phyloP scores from a whole-genome alignment of 108 stramenopile species.

The Hondaea fermentalgiana region DNA sequence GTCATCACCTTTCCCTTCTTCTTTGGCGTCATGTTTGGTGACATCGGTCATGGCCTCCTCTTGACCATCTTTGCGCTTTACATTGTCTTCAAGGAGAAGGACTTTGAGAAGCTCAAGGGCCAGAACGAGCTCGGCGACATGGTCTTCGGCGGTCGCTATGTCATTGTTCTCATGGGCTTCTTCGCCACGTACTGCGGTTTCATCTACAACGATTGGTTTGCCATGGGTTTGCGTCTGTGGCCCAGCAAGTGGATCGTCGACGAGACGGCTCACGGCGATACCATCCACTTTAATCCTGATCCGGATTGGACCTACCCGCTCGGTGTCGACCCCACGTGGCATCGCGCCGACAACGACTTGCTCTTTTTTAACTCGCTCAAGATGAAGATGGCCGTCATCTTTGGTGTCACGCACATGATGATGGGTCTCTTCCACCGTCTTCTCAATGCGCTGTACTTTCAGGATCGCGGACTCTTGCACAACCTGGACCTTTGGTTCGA shows the following conservation, averaged over 20 bases:
- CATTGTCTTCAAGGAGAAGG: constrained; percentile 62
- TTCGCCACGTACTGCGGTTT: constrained; percentile 90
- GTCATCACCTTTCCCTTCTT: constrained; percentile 96
- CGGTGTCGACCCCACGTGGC: constrained; percentile 96
- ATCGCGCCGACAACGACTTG: constrained; percentile 83
- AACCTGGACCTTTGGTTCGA: constrained; percentile 77
- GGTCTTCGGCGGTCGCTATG: constrained; percentile 79
- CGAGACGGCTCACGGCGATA: constrained; percentile 25
- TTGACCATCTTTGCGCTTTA: constrained; percentile 60
- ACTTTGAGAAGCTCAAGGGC: background rate
- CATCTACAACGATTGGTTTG: constrained; percentile 96
- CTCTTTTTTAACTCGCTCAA: constrained; percentile 97
- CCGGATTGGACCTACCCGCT: constrained; percentile 83
- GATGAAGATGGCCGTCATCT: constrained; percentile 96
- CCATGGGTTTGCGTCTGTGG: constrained; percentile 82
- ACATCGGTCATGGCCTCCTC: constrained; percentile 87
- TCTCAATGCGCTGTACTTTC: constrained; percentile 76
- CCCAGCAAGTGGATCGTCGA: constrained; percentile 63
- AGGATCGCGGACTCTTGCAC: constrained; percentile 39
- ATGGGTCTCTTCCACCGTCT: constrained; percentile 81
- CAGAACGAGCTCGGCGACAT: constrained; percentile 65
- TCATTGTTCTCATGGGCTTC: constrained; percentile 93
- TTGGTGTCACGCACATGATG: constrained; percentile 95
- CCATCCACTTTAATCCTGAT: constrained; percentile 17
- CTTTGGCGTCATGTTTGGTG: constrained; percentile 98